phyloP scores from a whole-genome alignment of 192 early-diverging fungal genomes.

The Funneliformis geosporum region DNA sequence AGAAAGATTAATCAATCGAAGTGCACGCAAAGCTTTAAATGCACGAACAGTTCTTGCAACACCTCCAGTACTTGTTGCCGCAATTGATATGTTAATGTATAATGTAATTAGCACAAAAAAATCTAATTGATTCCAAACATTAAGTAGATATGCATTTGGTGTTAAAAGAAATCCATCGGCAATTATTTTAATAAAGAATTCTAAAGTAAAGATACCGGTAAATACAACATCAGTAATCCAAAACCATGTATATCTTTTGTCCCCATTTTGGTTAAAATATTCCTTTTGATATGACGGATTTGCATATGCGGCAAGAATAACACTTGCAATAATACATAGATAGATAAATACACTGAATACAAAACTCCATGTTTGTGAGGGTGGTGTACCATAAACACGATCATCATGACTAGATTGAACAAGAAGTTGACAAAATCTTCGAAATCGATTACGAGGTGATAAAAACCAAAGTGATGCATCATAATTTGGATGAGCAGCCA shows the following conservation, averaged over 20 bases:
- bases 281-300: constrained; percentile 51
- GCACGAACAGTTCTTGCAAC: constrained; percentile 53
- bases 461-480: constrained; percentile 58
- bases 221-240: constrained; percentile 49
- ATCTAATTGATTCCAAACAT: constrained; percentile 62
- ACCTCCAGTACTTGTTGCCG: constrained; percentile 40
- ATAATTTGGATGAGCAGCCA: constrained; percentile 48
- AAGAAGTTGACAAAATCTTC: constrained; percentile 50
- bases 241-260: constrained; percentile 32
- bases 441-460: constrained; percentile 46
- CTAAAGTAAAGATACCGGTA: constrained; percentile 52
- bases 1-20: constrained; percentile 59
- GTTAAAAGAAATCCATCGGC: constrained; percentile 64
- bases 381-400: constrained; percentile 46
- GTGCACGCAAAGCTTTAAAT: constrained; percentile 57
- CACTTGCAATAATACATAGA: constrained; percentile 50
- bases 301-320: constrained; percentile 48
- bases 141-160: constrained; percentile 58
- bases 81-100: constrained; percentile 50
- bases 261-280: constrained; percentile 29
- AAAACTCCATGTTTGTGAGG: constrained; percentile 44
- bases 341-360: constrained; percentile 50
- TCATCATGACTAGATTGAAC: constrained; percentile 52
- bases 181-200: constrained; percentile 56
- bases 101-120: constrained; percentile 57